Evolutionary conservation across 2,329 filamentous ascomycete species (phyloP), one percentile per base, ranked within the genome.

Genomic region (Aspergillus sp.): DNA sequence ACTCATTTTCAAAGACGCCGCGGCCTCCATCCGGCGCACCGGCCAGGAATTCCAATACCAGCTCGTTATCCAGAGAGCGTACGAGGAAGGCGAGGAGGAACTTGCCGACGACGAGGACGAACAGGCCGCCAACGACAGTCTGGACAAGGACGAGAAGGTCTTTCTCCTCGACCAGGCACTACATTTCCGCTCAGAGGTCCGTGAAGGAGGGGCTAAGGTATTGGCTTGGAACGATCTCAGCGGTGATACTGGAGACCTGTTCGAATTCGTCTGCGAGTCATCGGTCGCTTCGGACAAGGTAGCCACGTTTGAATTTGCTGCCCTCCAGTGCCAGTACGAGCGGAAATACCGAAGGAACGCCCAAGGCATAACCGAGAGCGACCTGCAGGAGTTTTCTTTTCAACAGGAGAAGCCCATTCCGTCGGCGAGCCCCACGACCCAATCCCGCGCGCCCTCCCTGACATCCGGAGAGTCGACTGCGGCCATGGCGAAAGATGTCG

Each of bases 21-120:
- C 86, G 29, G 86, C 89, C 33, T 86, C 82, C 42, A 93, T 98
- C 53, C 82, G 93, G 44, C 79, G 85, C 43, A 96, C 91, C 11
- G 88, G 84, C 13, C 88, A 94, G 58, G 86, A 96, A 33, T 95
- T 84, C 53, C 88, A 98, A 53, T 98, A 96, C 58, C 91, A 98
- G 60, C 83, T 98, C 8, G 89, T 96, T 25, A 76, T 96, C 26
- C 91, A 98, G 59, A 78, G 91, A 39, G 89, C 89, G 37, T 98
- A 93, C 69, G 91, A 98, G 55, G 91, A 98, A 63, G 91, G 91
- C 35, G 91, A 98, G 55, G 89, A 88, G 42, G 89, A 96, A 52
- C 72, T 94, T 26, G 86, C 81, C 27, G 89, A 94, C 48, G 89
- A 94, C 55, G 85, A 88, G 50, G 85, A 78, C 32, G 85, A 89